Percentiles rank a stretch among this genome's conserved stretches.
Evolutionary conservation across 2,329 filamentous ascomycete genomes (phyloP).

Genomic region (Ophiognomonia clavigignenti-juglandacearum): DNA sequence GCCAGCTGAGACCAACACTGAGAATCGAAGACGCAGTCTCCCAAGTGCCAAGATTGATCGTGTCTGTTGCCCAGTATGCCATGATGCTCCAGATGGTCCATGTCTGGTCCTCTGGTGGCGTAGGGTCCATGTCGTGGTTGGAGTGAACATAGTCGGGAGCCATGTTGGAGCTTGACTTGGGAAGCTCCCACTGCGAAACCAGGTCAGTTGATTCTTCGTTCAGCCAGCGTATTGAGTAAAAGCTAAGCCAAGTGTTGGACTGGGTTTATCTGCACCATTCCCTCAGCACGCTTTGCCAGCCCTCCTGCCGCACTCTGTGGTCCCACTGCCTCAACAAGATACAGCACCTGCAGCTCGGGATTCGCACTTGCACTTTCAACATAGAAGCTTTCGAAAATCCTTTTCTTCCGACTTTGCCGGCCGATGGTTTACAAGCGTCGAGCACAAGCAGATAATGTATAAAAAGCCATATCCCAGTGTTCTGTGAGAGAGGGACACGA

Average conservation of each 20-base stretch:
- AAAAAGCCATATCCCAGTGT: neutral
- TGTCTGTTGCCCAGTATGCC: slow-evolving; percentile 32
- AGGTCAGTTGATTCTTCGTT: neutral
- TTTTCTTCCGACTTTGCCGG: no score
- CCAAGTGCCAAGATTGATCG: slow-evolving; percentile 30
- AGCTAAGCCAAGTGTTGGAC: no score
- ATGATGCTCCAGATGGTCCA: slow-evolving; percentile 32
- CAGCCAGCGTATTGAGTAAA: neutral
- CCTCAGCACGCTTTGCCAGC: no score
- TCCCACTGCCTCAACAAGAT: no score
- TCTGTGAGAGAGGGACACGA: neutral
- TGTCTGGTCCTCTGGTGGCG: slow-evolving; percentile 30
- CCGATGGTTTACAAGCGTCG: no score
- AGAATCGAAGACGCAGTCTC: slow-evolving; percentile 30
- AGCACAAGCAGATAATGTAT: neutral
- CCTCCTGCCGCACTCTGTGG: no score
- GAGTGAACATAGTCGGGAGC: slow-evolving; percentile 15
- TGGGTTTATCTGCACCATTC: no score
- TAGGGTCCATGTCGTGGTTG: slow-evolving; percentile 31
- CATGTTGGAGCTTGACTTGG: slow-evolving; percentile 2
- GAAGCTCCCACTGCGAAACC: slow-evolving; percentile 5
- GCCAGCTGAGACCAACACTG: slow-evolving; percentile 30
- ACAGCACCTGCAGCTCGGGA: no score
- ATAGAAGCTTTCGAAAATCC: no score
- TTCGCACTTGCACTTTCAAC: no score